These are phyloP conservation scores for Colletotrichum agaves DNA, from an alignment of 2,329 filamentous ascomycete genomes.

Conservation along the genomic window DNA sequence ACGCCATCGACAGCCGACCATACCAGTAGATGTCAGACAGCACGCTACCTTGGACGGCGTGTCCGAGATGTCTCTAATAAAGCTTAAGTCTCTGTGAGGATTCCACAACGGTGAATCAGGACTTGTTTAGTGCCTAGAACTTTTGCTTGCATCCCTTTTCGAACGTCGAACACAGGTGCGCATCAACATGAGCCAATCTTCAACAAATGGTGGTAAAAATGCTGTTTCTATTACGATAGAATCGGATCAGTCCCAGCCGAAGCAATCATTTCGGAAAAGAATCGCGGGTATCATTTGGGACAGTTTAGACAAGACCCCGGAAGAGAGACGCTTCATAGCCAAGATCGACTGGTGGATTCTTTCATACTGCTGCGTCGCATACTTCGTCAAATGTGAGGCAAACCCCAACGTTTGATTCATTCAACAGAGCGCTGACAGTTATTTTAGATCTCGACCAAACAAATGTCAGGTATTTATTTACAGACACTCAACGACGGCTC, in stretches of 20 bases:
- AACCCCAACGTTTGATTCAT: too few relatives aligned
- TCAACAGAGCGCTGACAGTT: background rate
- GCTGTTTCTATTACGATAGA: background rate
- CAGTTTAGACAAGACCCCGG: constrained; percentile 46
- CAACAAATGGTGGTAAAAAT: background rate
- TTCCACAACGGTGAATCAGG: too few relatives aligned
- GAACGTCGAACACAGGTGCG: background rate
- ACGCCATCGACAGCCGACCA: constrained; percentile 9
- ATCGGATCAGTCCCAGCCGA: background rate
- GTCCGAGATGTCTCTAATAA: background rate
- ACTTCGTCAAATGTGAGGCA: constrained; percentile 50
- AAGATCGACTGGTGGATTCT: constrained; percentile 51
- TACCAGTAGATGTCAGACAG: background rate
- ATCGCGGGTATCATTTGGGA: constrained; percentile 46
- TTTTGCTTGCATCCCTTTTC: background rate
- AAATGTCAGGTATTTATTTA: constrained; percentile 37
- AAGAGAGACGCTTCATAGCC: constrained; percentile 46
- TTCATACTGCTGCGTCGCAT: constrained; percentile 49
- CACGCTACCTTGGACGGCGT: background rate
- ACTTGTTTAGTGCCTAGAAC: background rate
- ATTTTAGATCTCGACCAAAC: constrained; percentile 46
- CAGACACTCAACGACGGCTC: background rate
- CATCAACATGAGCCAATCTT: background rate
- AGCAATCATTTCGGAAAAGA: constrained; percentile 20
- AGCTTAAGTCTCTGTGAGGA: background rate